phyloP scores from a whole-genome alignment of 441 rosid genomes.

The Jatropha podagrica region DNA sequence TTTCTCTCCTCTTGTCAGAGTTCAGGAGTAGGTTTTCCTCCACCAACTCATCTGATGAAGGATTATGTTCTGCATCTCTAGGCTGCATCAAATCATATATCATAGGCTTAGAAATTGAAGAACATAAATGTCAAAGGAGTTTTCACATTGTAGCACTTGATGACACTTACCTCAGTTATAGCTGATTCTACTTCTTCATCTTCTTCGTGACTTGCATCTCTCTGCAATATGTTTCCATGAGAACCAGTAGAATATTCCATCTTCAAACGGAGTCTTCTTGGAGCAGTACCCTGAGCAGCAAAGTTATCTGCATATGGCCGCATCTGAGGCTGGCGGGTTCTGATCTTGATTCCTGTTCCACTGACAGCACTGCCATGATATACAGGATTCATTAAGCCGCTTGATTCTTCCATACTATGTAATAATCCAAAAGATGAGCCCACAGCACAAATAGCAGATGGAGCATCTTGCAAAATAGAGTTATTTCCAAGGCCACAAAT shows the following conservation, averaged over 20 bases:
- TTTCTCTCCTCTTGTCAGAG: constrained; percentile 16
- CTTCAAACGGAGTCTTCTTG: constrained; percentile 64
- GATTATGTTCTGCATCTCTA: constrained; percentile 17
- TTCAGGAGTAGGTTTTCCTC: constrained; percentile 12
- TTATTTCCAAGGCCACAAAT: constrained; percentile 22
- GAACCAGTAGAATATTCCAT: constrained; percentile 11
- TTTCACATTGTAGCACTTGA: not conserved
- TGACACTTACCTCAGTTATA: constrained; percentile 44
- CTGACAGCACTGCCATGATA: constrained; percentile 25
- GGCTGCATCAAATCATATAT: constrained; percentile 36
- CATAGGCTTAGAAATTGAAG: not conserved
- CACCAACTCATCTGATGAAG: constrained; percentile 19
- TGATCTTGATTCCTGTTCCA: constrained; percentile 52
- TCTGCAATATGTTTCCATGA: constrained; percentile 14
- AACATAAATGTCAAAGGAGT: not conserved
- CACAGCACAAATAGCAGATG: constrained; percentile 34
- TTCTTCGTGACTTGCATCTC: constrained; percentile 24
- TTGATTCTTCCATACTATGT: constrained; percentile 35
- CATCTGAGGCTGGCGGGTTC: constrained; percentile 46
- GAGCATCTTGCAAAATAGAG: constrained; percentile 37
- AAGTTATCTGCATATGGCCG: constrained; percentile 28
- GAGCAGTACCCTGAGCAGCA: constrained; percentile 67
- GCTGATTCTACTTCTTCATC: constrained; percentile 58
- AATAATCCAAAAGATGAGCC: constrained; percentile 36
- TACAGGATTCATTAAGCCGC: constrained; percentile 29